Percentiles rank a stretch among this genome's conserved stretches.
phyloP scores from a whole-genome alignment of 148 eudicot genomes.

The Vaccinium darrowii region DNA sequence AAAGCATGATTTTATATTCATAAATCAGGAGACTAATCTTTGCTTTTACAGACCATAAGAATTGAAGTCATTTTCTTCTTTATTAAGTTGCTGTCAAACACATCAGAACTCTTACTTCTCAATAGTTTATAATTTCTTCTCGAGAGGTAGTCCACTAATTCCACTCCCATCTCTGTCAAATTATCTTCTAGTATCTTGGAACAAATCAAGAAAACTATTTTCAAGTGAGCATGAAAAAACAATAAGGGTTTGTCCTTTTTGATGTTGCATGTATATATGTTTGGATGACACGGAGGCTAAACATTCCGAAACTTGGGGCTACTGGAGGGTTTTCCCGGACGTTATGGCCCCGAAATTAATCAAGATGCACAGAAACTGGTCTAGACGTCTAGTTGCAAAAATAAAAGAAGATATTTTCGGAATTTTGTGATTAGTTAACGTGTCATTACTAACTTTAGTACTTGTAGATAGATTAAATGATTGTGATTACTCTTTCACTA shows the following conservation, averaged over 20 bases:
- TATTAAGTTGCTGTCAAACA: neutral
- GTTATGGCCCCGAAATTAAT: too few relatives aligned
- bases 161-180: slow-evolving; percentile 67
- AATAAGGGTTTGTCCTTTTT: too few relatives aligned
- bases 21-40: neutral
- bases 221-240: neutral
- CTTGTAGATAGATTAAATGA: slow-evolving; percentile 20
- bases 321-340: too few relatives aligned
- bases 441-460: neutral
- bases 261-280: too few relatives aligned
- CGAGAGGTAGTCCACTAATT: slow-evolving; percentile 50
- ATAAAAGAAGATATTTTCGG: neutral
- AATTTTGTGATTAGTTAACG: neutral
- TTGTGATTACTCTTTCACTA: slow-evolving; percentile 16
- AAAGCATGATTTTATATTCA: neutral
- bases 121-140: neutral
- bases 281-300: too few relatives aligned
- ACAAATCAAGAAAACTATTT: neutral
- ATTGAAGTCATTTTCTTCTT: neutral
- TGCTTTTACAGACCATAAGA: neutral
- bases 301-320: too few relatives aligned
- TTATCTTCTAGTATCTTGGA: slow-evolving; percentile 17
- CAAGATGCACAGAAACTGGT: too few relatives aligned
- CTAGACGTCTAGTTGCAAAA: too few relatives aligned
- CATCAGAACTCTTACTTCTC: neutral